Evolutionary conservation across 345 rosid species (phyloP).

Genomic region (Gossypium sturtianum): DNA sequence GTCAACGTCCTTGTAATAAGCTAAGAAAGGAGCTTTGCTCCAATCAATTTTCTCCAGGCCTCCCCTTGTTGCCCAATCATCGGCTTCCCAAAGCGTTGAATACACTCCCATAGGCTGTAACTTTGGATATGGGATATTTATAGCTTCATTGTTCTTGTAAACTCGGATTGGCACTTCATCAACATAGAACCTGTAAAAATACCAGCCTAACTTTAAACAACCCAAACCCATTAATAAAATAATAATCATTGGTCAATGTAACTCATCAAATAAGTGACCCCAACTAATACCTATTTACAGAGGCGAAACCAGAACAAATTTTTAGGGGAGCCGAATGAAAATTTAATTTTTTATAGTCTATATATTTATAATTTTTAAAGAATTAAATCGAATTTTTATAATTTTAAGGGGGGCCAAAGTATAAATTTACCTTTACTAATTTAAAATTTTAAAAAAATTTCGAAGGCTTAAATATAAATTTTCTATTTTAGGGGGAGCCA

Average conservation of each 20-base stretch:
- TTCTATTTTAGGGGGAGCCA: too few relatives aligned
- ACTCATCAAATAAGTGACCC: background rate
- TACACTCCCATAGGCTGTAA: conserved; percentile 79
- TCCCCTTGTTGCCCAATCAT: conserved; percentile 97
- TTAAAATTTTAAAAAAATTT: too few relatives aligned
- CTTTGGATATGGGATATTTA: conserved; percentile 55
- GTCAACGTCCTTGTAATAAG: conserved; percentile 82
- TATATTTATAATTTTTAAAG: too few relatives aligned
- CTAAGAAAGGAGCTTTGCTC: conserved; percentile 80
- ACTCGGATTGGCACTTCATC: conserved; percentile 83
- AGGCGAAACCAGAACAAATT: too few relatives aligned
- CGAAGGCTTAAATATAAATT: too few relatives aligned
- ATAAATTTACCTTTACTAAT: too few relatives aligned
- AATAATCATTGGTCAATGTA: background rate
- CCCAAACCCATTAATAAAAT: background rate
- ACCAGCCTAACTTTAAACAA: conserved; percentile 13
- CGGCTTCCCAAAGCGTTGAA: conserved; percentile 96
- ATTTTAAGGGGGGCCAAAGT: too few relatives aligned
- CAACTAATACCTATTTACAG: background rate
- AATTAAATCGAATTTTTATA: too few relatives aligned
- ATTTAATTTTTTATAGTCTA: too few relatives aligned
- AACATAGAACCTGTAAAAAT: conserved; percentile 51
- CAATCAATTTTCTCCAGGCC: conserved; percentile 88
- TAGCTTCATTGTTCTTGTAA: conserved; percentile 76
- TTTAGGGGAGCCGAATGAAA: too few relatives aligned